Conservation (phyloP, 2,329 filamentous ascomycete species). For the Paraphaeosphaeria sporulosa region DNA sequence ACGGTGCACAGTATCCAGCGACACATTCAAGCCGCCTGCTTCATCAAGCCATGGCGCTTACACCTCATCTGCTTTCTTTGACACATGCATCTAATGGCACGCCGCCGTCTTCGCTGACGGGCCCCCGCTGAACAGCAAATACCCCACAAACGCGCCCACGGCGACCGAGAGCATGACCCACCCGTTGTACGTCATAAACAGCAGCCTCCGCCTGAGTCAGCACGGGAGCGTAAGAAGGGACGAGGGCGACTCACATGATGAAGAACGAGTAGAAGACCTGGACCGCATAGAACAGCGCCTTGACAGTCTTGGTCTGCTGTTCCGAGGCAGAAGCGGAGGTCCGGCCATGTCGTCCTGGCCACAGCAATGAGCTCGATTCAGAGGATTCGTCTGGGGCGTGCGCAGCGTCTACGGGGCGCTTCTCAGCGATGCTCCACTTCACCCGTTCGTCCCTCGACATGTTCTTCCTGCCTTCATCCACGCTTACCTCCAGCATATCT, state of each 20-base stretch:
- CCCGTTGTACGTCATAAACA: conserved; percentile 99
- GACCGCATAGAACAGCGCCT: conserved; percentile 83
- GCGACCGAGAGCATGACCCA: conserved; percentile 95
- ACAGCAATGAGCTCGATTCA: conserved; percentile 73
- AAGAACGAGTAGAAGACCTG: conserved; percentile 99
- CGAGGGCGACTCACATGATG: conserved; percentile 82
- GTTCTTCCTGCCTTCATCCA: too few species aligned
- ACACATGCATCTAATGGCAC: conserved; percentile 72
- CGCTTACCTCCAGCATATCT: too few species aligned
- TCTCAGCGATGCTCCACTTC: neutral
- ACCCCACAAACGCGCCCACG: conserved; percentile 87
- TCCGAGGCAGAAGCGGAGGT: conserved; percentile 57
- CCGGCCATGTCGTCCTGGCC: conserved; percentile 69
- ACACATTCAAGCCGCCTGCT: too few species aligned
- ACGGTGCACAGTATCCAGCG: too few species aligned
- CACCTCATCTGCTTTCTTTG: neutral
- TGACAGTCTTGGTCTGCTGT: conserved; percentile 76
- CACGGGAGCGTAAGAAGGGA: neutral
- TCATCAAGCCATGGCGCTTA: too few species aligned
- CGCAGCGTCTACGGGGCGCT: conserved; percentile 35
- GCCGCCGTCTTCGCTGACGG: conserved; percentile 84
- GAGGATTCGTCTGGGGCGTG: conserved; percentile 22
- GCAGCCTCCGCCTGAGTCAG: conserved; percentile 68
- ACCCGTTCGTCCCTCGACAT: too few species aligned
- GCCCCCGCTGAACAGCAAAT: conserved; percentile 76